Evolutionary conservation across 192 early-diverging fungal species (phyloP).

Genomic region (Coemansia sp.): DNA sequence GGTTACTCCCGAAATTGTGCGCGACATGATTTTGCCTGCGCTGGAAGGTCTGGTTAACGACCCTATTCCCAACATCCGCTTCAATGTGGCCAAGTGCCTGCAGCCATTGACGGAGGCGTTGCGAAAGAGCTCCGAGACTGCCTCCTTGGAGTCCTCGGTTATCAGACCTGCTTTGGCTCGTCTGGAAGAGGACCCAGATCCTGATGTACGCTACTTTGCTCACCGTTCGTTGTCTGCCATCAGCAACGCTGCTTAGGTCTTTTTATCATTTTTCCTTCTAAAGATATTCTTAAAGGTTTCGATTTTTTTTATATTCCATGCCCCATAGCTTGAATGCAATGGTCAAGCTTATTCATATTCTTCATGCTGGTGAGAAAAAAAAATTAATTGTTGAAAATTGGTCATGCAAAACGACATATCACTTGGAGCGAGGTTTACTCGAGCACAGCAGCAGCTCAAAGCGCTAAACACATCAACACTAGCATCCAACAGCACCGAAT

Average conservation of each 20-base stretch:
- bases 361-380: no score
- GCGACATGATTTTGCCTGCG: slow-evolving; percentile 85
- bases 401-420: slow-evolving; percentile 10
- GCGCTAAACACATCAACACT: slow-evolving; percentile 18
- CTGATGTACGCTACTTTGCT: slow-evolving; percentile 93
- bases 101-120: slow-evolving; percentile 80
- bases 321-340: no score
- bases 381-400: no score
- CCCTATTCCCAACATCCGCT: slow-evolving; percentile 98
- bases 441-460: slow-evolving; percentile 38
- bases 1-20: slow-evolving; percentile 82
- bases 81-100: slow-evolving; percentile 96
- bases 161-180: slow-evolving; percentile 81
- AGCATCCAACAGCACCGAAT: slow-evolving; percentile 40
- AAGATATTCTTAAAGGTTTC: no score
- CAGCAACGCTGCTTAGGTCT: background rate
- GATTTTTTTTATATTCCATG: no score
- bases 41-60: slow-evolving; percentile 80
- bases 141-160: slow-evolving; percentile 59
- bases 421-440: slow-evolving; percentile 34
- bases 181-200: slow-evolving; percentile 84
- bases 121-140: slow-evolving; percentile 62
- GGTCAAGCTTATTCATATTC: no score
- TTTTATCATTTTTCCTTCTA: background rate
- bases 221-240: slow-evolving; percentile 60